Base-by-base conservation (phyloP, 148 eudicot genomes). In the Cornus kousa region DNA sequence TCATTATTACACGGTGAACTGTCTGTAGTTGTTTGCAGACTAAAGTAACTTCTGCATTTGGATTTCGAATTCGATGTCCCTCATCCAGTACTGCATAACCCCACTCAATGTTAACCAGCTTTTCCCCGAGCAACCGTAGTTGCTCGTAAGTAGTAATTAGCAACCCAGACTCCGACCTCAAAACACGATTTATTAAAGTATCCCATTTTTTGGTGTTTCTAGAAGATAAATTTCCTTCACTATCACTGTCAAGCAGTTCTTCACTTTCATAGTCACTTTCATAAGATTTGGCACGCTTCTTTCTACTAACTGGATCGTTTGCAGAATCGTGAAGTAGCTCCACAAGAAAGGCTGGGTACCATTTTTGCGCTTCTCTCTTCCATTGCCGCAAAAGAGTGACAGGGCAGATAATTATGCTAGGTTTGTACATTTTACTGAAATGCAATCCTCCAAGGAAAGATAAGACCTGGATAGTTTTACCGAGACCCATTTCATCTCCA, bases 401-500 rank as follows among this genome's bases (percentile, higher is more conserved):
- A 62, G 99, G 99, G 76, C 99, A 96, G 79, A 93, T 73, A 83
- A 96, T 80, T 69, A 96, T 90, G 88, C 99, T 96, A 22, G 99
- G 98, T 79, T 92, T 92, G 86, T 96, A 96, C 95, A 90, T 84
- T 77, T 89, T 80, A 83, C 99, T 96, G 84, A 83, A 92, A 85
- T 96, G 99, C 91, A 96, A 86, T 72, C 98, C 87, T 74, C 94
- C 99, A 75, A 96, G 97, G 78, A 93, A 96, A 70, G 94, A 83
- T 70, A 96, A 73, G 67, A 96, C 92, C 86, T 96, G 99, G 71
- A 96, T 84, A n/a, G 99, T 96, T 88, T 96, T 96, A 62, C 99
- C 99, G 77, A 96, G 99, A 78, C 99, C 99, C 98, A 93, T 93
- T 87, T 96, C 99, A 84, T 96, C 99, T 79, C 99, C 99, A 73